A percentile compares a stretch with the other conserved stretches of the same genome.
Conservation (phyloP, 306 rosid genomes). For the Trichosanthes cucumerina region DNA sequence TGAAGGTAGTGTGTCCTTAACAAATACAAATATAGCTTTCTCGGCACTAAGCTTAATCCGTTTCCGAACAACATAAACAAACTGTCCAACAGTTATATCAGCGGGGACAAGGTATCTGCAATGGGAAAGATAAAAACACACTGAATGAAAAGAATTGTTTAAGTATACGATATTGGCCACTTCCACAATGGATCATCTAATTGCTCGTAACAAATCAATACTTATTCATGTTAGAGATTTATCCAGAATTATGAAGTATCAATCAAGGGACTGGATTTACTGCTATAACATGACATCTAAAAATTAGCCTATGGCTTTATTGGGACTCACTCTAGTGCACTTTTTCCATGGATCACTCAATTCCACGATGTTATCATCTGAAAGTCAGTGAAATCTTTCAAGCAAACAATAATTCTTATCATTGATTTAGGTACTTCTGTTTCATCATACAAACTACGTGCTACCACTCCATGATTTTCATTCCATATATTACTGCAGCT, state of each 20-base stretch:
- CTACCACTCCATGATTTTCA: not conserved
- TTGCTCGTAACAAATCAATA: not conserved
- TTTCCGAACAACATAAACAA: slow-evolving; percentile 78
- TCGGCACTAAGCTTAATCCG: slow-evolving; percentile 80
- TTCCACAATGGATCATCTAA: not conserved
- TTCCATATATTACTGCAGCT: not conserved
- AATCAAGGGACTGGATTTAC: not conserved
- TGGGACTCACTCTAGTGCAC: not conserved
- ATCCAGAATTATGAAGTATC: not conserved
- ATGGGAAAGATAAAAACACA: slow-evolving; percentile 6
- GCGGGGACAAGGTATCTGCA: slow-evolving; percentile 89
- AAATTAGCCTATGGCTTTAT: not conserved
- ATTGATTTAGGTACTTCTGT: not conserved
- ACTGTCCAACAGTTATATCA: slow-evolving; percentile 79
- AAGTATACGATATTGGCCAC: not conserved
- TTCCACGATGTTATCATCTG: not conserved
- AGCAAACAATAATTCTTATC: not conserved
- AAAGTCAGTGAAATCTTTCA: not conserved
- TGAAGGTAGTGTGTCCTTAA: slow-evolving; percentile 57
- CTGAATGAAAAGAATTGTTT: not conserved
- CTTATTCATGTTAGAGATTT: not conserved
- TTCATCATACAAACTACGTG: not conserved
- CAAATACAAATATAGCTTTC: slow-evolving; percentile 77
- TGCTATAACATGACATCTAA: not conserved
- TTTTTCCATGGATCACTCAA: not conserved